phyloP scores from a whole-genome alignment of 257 asterid genomes.

The Solanum habrochaites region DNA sequence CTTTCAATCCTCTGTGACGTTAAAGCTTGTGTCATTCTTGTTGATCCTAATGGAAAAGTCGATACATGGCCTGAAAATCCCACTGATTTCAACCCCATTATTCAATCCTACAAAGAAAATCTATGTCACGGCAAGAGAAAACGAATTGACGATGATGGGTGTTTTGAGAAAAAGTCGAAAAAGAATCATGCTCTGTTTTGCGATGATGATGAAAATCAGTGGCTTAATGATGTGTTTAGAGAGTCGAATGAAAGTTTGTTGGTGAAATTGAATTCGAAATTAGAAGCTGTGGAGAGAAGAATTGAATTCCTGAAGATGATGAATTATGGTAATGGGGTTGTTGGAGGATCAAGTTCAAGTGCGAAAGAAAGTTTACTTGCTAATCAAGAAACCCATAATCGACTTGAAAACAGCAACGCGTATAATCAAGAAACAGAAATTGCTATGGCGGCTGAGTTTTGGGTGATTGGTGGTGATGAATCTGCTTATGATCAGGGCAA shows the following conservation, averaged over 20 bases:
- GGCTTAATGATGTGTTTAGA: neutral
- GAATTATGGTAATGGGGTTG: neutral
- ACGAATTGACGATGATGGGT: neutral
- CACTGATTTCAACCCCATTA: neutral
- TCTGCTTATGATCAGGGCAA: no score
- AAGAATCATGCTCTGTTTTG: neutral
- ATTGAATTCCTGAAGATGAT: neutral
- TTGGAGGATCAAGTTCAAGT: neutral
- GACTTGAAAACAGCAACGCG: neutral
- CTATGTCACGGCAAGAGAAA: neutral
- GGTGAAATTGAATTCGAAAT: neutral
- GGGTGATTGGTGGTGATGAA: neutral
- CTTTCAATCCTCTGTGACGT: constrained; percentile 3
- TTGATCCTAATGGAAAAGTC: neutral
- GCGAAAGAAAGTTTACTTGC: neutral
- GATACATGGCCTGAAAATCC: constrained; percentile 11
- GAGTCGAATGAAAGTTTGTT: neutral
- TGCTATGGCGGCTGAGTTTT: neutral
- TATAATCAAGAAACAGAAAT: neutral
- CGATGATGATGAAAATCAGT: neutral
- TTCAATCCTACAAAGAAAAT: neutral
- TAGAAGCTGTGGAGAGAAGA: neutral
- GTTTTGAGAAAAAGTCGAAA: neutral
- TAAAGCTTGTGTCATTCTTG: constrained; percentile 1
- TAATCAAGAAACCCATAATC: neutral